Evolutionary conservation across 176 grass and related monocot genomes (phyloP).

Genomic region (Triticum monococcum): DNA sequence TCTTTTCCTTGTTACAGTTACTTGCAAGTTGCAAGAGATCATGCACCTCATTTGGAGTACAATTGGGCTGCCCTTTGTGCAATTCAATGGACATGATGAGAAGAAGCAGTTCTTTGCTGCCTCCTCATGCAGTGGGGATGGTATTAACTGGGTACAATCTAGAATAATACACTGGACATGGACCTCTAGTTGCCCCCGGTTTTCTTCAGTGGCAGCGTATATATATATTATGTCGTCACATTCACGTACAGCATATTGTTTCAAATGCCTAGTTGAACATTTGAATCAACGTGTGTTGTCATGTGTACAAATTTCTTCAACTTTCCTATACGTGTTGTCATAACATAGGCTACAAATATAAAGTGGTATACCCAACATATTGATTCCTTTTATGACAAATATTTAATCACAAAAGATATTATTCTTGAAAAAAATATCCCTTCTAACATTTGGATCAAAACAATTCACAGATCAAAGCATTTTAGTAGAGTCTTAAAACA

Average conservation of each 20-base stretch:
- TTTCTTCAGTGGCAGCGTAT: no score
- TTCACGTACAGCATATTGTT: no score
- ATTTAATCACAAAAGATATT: background rate
- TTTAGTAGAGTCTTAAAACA: no score
- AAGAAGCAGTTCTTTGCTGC: constrained; percentile 11
- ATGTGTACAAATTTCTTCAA: background rate
- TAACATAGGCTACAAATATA: background rate
- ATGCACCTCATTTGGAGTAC: background rate
- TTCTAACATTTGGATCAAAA: no score
- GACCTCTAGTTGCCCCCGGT: background rate
- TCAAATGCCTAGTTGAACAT: no score
- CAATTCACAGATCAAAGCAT: no score
- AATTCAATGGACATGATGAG: constrained; percentile 3
- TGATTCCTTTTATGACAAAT: background rate
- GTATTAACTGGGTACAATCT: background rate
- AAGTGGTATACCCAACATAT: background rate
- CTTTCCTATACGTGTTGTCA: background rate
- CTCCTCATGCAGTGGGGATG: background rate
- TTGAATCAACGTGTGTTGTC: background rate
- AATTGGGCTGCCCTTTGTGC: background rate
- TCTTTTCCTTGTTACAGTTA: background rate
- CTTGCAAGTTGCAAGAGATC: background rate
- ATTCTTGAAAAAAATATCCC: background rate
- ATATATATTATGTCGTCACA: no score
- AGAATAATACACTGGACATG: constrained; percentile 3